A percentile compares a stretch with the other conserved stretches of the same genome.
Evolutionary conservation across 176 grass and related monocot species (phyloP).

Genomic region (Avena sativa): DNA sequence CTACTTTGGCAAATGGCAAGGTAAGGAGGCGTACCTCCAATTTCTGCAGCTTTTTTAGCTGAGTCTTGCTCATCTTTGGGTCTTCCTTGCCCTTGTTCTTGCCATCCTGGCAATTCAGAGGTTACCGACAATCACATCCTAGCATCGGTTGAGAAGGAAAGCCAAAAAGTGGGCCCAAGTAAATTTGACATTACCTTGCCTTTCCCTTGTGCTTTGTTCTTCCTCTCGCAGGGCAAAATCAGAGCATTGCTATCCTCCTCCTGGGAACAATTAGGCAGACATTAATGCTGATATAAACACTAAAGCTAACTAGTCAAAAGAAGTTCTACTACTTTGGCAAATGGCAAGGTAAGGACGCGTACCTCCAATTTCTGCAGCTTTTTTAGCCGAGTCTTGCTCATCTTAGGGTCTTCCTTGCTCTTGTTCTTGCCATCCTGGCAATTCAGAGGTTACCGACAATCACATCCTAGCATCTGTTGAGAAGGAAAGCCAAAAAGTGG

Average conservation of each 20-base stretch:
- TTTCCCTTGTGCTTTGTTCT: constrained; percentile 66
- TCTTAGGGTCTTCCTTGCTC: constrained; percentile 59
- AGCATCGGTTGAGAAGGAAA: constrained; percentile 5
- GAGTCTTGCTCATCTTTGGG: constrained; percentile 78
- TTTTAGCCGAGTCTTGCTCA: constrained; percentile 85
- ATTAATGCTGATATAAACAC: not conserved
- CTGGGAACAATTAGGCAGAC: constrained; percentile 28
- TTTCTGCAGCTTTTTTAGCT: constrained; percentile 73
- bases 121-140: not conserved
- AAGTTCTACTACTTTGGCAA: not conserved
- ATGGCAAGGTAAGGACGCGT: constrained; percentile 8
- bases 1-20: no score
- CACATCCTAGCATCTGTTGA: not conserved
- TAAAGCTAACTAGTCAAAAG: not conserved
- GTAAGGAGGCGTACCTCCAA: constrained; percentile 63
- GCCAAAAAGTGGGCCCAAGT: not conserved
- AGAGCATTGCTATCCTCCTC: constrained; percentile 70
- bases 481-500: constrained; percentile 19
- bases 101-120: constrained; percentile 49
- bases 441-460: constrained; percentile 22
- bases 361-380: constrained; percentile 84
- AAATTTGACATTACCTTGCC: constrained; percentile 52
- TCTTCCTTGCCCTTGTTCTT: constrained; percentile 60
- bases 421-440: constrained; percentile 53
- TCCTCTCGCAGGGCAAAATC: constrained; percentile 75